Percentiles rank a stretch among this genome's conserved stretches.
phyloP scores from a whole-genome alignment of 768 basidiomycete species.

The Ephemerocybe angulata region DNA sequence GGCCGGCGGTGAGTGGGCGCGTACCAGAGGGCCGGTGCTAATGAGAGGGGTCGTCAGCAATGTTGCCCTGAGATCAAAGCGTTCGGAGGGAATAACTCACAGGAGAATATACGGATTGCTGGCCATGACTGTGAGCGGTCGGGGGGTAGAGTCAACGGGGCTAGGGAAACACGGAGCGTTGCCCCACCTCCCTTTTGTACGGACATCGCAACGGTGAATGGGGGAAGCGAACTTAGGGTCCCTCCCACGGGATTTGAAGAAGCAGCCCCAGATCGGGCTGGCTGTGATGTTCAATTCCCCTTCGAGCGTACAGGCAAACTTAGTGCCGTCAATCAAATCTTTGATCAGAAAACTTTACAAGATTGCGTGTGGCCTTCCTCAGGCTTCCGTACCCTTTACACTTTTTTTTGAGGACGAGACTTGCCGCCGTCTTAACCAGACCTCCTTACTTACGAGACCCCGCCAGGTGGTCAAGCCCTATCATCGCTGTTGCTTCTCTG shows the following conservation, averaged over 20 bases:
- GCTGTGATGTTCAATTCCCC: too few relatives aligned
- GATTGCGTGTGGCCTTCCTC: too few relatives aligned
- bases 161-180: not conserved
- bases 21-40: conserved; percentile 3
- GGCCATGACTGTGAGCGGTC: not conserved
- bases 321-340: too few relatives aligned
- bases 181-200: not conserved
- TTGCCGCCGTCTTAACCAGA: too few relatives aligned
- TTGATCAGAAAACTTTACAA: too few relatives aligned
- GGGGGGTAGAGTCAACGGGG: not conserved
- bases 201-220: not conserved
- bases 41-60: not conserved
- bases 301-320: too few relatives aligned
- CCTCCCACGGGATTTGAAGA: not conserved
- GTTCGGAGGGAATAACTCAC: not conserved
- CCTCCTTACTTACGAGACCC: too few relatives aligned
- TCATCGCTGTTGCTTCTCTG: too few relatives aligned
- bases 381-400: too few relatives aligned
- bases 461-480: too few relatives aligned
- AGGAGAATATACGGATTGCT: not conserved
- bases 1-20: not conserved
- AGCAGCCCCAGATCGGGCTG: not conserved
- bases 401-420: too few relatives aligned
- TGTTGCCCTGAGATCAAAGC: not conserved
- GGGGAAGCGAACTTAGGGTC: not conserved